These are phyloP conservation scores for Grifola frondosa DNA, from an alignment of 1,284 basidiomycete genomes.

Conservation along the genomic window DNA sequence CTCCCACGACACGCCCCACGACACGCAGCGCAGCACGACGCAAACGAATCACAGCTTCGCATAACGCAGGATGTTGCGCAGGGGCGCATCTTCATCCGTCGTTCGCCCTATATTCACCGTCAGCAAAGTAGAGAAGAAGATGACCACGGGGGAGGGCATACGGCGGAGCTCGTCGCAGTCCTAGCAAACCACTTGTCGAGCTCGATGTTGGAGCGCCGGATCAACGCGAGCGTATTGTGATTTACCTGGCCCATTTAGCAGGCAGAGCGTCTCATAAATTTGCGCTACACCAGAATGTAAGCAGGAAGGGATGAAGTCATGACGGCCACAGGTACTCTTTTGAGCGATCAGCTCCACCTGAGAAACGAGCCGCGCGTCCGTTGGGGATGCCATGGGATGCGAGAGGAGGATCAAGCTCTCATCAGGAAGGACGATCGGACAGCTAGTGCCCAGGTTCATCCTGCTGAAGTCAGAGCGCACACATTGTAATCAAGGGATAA, in stretches of 20 bases:
- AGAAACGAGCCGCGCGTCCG: constrained; percentile 85
- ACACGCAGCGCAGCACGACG: constrained; percentile 86
- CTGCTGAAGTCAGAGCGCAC: no score
- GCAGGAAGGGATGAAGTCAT: no score
- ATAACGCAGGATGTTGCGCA: constrained; percentile 86
- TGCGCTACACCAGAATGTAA: constrained; percentile 57
- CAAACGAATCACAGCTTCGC: constrained; percentile 94
- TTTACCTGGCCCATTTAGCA: constrained; percentile 86
- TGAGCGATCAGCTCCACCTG: constrained; percentile 89
- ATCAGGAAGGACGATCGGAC: constrained; percentile 86
- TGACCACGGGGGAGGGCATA: constrained; percentile 32
- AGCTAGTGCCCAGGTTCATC: constrained; percentile 87
- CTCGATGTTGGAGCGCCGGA: constrained; percentile 80
- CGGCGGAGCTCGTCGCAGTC: constrained; percentile 85
- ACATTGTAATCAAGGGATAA: no score
- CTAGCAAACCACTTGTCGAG: constrained; percentile 86
- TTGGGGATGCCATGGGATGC: constrained; percentile 85
- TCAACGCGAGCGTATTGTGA: constrained; percentile 80
- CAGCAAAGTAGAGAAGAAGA: background rate
- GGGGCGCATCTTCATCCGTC: constrained; percentile 81
- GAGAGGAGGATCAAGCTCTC: constrained; percentile 82
- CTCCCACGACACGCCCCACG: constrained; percentile 89
- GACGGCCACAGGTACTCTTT: constrained; percentile 73
- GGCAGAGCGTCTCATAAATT: constrained; percentile 85
- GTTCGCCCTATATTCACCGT: constrained; percentile 51